Conservation (phyloP, 2,329 filamentous ascomycete species). For the Microcera coccophila region DNA sequence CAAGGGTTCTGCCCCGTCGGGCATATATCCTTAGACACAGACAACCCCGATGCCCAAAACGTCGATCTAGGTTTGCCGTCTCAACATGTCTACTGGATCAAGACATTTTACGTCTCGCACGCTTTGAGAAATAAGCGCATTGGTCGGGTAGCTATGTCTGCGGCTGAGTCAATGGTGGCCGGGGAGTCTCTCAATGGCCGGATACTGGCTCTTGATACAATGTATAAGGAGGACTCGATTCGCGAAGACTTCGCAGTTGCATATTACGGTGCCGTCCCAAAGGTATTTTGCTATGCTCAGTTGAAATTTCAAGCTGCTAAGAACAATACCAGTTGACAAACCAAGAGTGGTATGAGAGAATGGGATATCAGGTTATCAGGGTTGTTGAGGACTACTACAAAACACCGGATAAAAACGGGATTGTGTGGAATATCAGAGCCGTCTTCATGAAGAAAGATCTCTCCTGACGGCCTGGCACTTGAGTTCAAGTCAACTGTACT, state of each 20-base stretch:
- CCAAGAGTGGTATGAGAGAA: slow-evolving; percentile 29
- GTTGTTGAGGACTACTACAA: slow-evolving; percentile 15
- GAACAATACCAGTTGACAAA: slow-evolving; percentile 19
- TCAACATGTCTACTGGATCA: slow-evolving; percentile 28
- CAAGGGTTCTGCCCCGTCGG: slow-evolving; percentile 18
- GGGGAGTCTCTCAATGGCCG: slow-evolving; percentile 22
- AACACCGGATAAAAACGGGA: neutral
- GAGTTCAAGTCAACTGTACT: no score
- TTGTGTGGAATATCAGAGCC: neutral
- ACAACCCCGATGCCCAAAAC: slow-evolving; percentile 9
- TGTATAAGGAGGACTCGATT: slow-evolving; percentile 20
- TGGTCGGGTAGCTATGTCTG: slow-evolving; percentile 29
- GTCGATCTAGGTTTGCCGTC: slow-evolving; percentile 18
- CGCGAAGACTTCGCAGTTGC: neutral
- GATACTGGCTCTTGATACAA: slow-evolving; percentile 26
- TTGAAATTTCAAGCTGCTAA: no score
- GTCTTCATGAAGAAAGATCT: slow-evolving; percentile 4
- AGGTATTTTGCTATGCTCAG: neutral
- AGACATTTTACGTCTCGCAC: slow-evolving; percentile 26
- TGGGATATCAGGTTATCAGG: slow-evolving; percentile 26
- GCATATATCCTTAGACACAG: slow-evolving; percentile 24
- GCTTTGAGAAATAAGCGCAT: slow-evolving; percentile 25
- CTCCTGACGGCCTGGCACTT: neutral
- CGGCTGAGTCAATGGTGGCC: slow-evolving; percentile 25
- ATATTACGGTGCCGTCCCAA: neutral